These are phyloP conservation scores for Emydomyces testavorans DNA, from an alignment of 2,329 filamentous ascomycete species.

Conservation along the genomic window DNA sequence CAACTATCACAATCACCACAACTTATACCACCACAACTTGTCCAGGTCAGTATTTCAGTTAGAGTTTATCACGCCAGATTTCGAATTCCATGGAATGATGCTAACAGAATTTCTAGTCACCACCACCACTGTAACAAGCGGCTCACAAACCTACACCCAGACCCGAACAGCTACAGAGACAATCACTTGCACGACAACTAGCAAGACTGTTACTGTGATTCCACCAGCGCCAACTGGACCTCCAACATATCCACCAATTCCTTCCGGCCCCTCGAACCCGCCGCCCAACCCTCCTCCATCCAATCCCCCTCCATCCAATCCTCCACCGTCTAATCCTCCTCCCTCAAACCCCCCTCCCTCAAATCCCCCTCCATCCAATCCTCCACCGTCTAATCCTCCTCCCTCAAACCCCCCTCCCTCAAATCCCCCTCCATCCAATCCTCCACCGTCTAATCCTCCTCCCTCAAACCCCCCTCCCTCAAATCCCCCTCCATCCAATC, in stretches of 20 bases:
- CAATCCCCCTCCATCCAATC: too few relatives aligned
- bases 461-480: neutral
- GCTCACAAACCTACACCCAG: constrained; percentile 19
- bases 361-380: too few relatives aligned
- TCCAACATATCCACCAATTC: neutral
- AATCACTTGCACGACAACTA: constrained; percentile 20
- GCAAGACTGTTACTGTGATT: constrained; percentile 12
- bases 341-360: too few relatives aligned
- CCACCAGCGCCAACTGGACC: constrained; percentile 8
- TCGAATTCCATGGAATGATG: neutral
- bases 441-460: neutral
- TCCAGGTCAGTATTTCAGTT: constrained; percentile 19
- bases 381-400: too few relatives aligned
- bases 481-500: neutral
- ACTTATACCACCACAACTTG: constrained; percentile 24
- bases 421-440: neutral
- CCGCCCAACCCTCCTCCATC: too few relatives aligned
- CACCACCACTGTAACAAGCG: constrained; percentile 17
- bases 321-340: neutral
- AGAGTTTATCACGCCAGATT: neutral
- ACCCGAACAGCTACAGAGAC: constrained; percentile 19
- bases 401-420: neutral
- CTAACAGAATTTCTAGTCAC: constrained; percentile 13
- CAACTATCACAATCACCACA: constrained; percentile 14
- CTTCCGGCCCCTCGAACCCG: neutral